Base-by-base conservation (phyloP, 495 filamentous ascomycete species). In the Hypoxylon fuscum region DNA sequence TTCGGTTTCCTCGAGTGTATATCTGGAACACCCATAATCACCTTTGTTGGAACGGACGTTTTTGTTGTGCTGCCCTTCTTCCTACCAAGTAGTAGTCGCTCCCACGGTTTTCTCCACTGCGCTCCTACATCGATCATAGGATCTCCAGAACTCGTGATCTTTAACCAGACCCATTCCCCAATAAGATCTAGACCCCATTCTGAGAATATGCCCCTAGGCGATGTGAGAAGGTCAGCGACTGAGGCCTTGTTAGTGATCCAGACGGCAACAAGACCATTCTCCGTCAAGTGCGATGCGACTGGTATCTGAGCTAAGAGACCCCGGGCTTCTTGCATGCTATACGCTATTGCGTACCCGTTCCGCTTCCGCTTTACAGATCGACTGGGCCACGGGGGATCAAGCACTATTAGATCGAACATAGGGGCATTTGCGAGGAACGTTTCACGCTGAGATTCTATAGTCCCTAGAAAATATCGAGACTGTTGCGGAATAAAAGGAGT, bases 371-470 rank as follows among this genome's bases (percentile, higher is more conserved):
- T 82, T 8, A 88, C 95, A 18, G 92, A 96, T n/a, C 85, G 82
- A 68, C 96, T 97, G 1, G 91, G 88, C 94, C 94, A 98, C 2
- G 95, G 95, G 15, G 95, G 95, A 70, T 98, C 95, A 6, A 98
- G 81, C 20, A 97, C 73, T 42, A 97, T 83, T 32, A 97, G 77
- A 69, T 94, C 81, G 75, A 97, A 96, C 49, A 77, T 74, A 20
- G 76, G 77, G 11, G 76, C 72, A 12, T 58, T 23, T 23, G 56
- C 45, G 3, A 73, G 54, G 55, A 83, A 77, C 1, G 37, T 32
- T 5, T 57, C 32, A 1, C 72, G 64, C 25, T 66, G 69, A 6
- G 69, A 64, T n/a, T 68, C 50, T 55, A 83, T 73, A 34, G 71
- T 76, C 45, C 79, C 79, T n/a, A 55, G 61, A 21, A 85, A 53